Percentiles rank a stretch among this genome's conserved stretches.
Evolutionary conservation across 1,139 yeast genomes (phyloP).

Genomic region (Scheffersomyces stambukii): DNA sequence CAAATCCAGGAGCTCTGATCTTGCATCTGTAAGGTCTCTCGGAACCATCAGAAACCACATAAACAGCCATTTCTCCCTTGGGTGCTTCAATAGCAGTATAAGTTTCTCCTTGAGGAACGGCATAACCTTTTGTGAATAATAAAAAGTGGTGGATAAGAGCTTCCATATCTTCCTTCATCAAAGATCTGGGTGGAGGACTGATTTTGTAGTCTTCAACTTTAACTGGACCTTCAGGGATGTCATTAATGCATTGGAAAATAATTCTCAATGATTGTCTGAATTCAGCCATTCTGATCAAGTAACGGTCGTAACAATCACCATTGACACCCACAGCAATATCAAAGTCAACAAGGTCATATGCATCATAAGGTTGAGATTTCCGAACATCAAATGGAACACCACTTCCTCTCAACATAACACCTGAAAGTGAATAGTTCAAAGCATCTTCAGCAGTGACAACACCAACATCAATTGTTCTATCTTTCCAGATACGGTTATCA

Average conservation of each 20-base stretch:
- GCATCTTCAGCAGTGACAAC: conserved; percentile 84
- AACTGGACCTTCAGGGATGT: conserved; percentile 91
- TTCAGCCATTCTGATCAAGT: conserved; percentile 84
- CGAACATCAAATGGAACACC: conserved; percentile 87
- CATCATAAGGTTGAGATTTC: conserved; percentile 87
- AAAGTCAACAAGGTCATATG: conserved; percentile 81
- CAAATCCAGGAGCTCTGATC: conserved; percentile 91
- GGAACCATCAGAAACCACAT: conserved; percentile 82
- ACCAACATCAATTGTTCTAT: conserved; percentile 81
- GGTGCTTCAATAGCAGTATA: conserved; percentile 93
- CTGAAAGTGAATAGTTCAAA: conserved; percentile 72
- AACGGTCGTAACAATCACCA: conserved; percentile 92
- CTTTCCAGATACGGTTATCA: conserved; percentile 91
- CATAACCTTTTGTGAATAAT: conserved; percentile 82
- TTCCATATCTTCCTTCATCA: conserved; percentile 93
- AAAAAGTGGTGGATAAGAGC: conserved; percentile 86
- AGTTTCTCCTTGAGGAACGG: conserved; percentile 89
- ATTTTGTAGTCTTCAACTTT: conserved; percentile 89
- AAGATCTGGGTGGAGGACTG: conserved; percentile 73
- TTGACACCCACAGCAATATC: conserved; percentile 83
- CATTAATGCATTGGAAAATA: conserved; percentile 84
- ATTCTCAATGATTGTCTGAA: conserved; percentile 88
- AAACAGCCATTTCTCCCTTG: conserved; percentile 94
- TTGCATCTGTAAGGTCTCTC: conserved; percentile 92
- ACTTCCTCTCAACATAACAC: conserved; percentile 89